Evolutionary conservation across 441 rosid species (phyloP), one percentile per base, ranked within the genome.

Genomic region (Francoa sonchifolia): DNA sequence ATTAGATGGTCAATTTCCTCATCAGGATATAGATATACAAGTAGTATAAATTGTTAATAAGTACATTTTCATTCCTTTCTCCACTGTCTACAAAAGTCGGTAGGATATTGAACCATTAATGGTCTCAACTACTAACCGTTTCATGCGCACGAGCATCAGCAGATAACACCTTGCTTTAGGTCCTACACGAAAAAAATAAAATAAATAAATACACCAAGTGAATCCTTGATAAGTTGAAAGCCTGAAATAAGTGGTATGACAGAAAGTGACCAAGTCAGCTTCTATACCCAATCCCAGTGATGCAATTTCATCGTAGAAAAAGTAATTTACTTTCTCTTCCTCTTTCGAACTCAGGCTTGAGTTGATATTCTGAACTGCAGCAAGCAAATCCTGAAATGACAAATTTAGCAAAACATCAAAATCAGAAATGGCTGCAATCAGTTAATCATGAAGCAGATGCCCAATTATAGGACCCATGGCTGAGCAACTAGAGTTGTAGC

Each of bases 81-180:
- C 6, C 3, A 5, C 1, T 1, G 29, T 45, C 35, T 36, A 35
- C 30, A 55, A 34, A 18, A 50, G 40, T 31, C 43, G 36, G 31
- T 49, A 49, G 0, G 55, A 21, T n/a, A 57, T 50, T 14, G 47
- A 26, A 17, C 55, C 62, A 20, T 57, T 39, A 12, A 43, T 10
- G 1, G 62, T 57, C 62, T 57, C 55, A 6, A 57, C 50, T 17
- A 57, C 56, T 14, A 57, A 33, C 41, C 44, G 42, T 6, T 49
- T 57, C 62, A 57, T 49, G 27, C 62, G 62, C 5, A 44, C 50
- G 14, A 57, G 62, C 23, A 49, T 45, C 19, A 57, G 55, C 21
- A 57, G 34, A 11, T 43, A 49, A n/a, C 53, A 37, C 12, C 55
- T 48, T 2, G 46, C 55, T 54, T 37, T 57, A 5, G 62, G 44